These are phyloP conservation scores for Umbelopsis ramanniana DNA, from an alignment of 192 early-diverging fungal genomes.

Conservation along the genomic window DNA sequence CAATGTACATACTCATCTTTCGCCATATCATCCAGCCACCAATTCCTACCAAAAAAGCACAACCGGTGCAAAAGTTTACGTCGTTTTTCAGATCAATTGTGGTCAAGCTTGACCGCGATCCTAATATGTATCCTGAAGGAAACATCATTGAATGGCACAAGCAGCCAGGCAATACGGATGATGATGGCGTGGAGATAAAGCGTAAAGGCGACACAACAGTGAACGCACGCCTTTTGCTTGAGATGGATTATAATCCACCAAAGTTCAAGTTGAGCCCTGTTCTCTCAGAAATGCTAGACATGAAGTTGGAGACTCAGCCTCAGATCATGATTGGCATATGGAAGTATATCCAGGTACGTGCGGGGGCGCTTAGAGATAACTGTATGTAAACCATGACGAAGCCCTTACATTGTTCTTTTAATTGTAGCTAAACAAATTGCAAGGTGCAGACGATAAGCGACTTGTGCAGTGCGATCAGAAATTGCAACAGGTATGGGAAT, in stretches of 20 bases:
- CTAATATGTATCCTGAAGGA: conserved; percentile 75
- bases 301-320: conserved; percentile 73
- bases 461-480: conserved; percentile 83
- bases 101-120: conserved; percentile 84
- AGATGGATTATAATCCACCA: conserved; percentile 78
- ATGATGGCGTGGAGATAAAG: conserved; percentile 93
- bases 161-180: conserved; percentile 50
- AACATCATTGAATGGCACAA: conserved; percentile 81
- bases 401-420: not conserved
- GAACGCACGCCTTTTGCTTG: conserved; percentile 76
- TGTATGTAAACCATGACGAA: too few species aligned
- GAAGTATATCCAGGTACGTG: conserved; percentile 91
- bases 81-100: conserved; percentile 83
- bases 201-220: conserved; percentile 88
- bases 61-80: conserved; percentile 80
- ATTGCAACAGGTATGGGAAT: conserved; percentile 61
- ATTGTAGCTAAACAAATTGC: conserved; percentile 77
- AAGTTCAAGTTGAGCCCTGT: conserved; percentile 80
- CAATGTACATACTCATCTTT: not conserved
- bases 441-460: conserved; percentile 89
- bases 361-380: not conserved
- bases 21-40: conserved; percentile 19
- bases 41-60: conserved; percentile 63
- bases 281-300: conserved; percentile 76
- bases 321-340: conserved; percentile 87